Evolutionary conservation across 805 yeast genomes (phyloP).

Genomic region (Saccharomycopsis selenospora): DNA sequence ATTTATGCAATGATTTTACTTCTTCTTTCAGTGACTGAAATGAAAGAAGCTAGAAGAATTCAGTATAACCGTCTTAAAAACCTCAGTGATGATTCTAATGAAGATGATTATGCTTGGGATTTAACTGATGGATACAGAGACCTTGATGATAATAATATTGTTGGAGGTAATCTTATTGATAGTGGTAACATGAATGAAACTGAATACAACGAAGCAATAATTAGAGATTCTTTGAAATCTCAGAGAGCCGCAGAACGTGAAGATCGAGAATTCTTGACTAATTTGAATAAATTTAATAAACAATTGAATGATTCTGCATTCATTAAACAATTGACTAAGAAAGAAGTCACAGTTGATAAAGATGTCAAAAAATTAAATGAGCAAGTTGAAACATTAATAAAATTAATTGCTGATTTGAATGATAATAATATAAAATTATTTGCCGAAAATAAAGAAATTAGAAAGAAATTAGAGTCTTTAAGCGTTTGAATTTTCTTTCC

Average conservation of each 20-base stretch:
- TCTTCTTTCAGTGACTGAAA: constrained; percentile 56
- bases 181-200: constrained; percentile 2
- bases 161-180: neutral
- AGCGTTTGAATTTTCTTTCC: no score
- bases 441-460: constrained; percentile 3
- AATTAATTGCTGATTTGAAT: neutral
- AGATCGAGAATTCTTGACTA: constrained; percentile 15
- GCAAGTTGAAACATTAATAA: constrained; percentile 4
- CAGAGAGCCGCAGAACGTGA: constrained; percentile 13
- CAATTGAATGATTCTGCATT: neutral
- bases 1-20: constrained; percentile 62
- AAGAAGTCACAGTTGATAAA: constrained; percentile 4
- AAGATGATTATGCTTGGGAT: constrained; percentile 73
- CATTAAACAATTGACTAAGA: constrained; percentile 6
- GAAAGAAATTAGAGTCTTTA: neutral
- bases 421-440: constrained; percentile 5
- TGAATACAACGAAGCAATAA: constrained; percentile 10
- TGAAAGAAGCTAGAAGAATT: constrained; percentile 59
- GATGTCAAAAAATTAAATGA: constrained; percentile 8
- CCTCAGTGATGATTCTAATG: constrained; percentile 73
- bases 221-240: constrained; percentile 11
- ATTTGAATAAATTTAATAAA: constrained; percentile 15
- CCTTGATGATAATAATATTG: neutral
- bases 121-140: constrained; percentile 63
- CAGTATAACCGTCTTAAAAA: constrained; percentile 60